Conservation (phyloP, 768 basidiomycete species). For the Leucogyrophana mollusca region DNA sequence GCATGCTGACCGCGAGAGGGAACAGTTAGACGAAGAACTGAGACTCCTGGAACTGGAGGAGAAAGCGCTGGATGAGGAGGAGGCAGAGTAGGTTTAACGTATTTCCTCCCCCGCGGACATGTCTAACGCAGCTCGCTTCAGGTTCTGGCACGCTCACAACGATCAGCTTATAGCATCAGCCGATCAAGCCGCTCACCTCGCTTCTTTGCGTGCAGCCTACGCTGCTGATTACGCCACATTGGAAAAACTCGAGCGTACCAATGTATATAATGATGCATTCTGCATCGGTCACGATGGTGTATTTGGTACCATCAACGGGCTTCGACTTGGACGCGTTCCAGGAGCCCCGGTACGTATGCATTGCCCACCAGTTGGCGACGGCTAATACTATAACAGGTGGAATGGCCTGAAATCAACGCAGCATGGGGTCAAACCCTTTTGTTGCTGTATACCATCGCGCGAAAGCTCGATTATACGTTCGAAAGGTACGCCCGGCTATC, state of each 20-base stretch:
- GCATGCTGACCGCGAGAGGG: constrained; percentile 73
- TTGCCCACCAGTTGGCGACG: not conserved
- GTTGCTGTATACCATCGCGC: constrained; percentile 84
- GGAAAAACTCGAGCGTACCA: constrained; percentile 85
- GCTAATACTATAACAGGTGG: constrained; percentile 54
- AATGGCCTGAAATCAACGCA: constrained; percentile 98
- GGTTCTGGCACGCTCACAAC: constrained; percentile 84
- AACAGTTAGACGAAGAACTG: constrained; percentile 73
- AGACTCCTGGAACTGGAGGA: constrained; percentile 73
- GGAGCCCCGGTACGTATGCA: constrained; percentile 62
- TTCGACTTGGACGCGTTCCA: constrained; percentile 86
- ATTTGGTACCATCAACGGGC: constrained; percentile 97
- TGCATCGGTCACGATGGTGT: constrained; percentile 94
- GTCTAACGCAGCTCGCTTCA: constrained; percentile 23
- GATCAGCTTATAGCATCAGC: constrained; percentile 64
- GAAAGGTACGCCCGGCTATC: constrained; percentile 56
- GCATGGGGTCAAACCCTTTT: constrained; percentile 98
- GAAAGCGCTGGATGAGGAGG: constrained; percentile 75
- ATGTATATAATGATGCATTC: constrained; percentile 95
- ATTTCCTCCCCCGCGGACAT: not conserved
- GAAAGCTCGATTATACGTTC: constrained; percentile 88
- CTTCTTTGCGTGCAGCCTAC: constrained; percentile 75
- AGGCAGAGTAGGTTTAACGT: constrained; percentile 63
- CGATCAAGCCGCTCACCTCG: constrained; percentile 66
- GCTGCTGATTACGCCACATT: constrained; percentile 73